Base-by-base conservation (phyloP, 805 yeast genomes). In the Candida nanaspora region DNA sequence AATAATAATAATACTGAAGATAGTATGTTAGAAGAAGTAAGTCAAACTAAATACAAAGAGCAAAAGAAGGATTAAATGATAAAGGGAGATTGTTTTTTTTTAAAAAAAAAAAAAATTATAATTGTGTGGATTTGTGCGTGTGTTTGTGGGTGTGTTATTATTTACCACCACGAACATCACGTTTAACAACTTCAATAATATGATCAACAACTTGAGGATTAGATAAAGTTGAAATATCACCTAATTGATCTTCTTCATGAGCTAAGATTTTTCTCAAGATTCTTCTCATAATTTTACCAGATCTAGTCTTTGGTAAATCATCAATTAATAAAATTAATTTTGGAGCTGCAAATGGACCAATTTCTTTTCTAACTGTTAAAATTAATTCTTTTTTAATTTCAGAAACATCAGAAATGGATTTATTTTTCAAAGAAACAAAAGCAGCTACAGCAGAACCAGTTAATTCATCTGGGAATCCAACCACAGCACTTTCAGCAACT, bases 381-480 rank as follows among this genome's bases (percentile, higher is more conserved):
- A 82, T 63, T 56, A 83, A 66, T 50, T 78, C 82, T 56, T 74
- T 78, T 63, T 80, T 80, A 46, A 76, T 68, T 4, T 72, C 74
- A 33, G 61, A 62, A 25, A 74, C 59, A 51, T 78, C 82, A 29
- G 66, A 75, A 35, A 58, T 48, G 1, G 62, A 52, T 38, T 50
- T 56, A 36, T 62, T 74, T 63, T 84, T 83, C 56, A 85, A 70
- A 5, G 88, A 75, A 38, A 83, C 93, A 59, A 76, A 85, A 1
- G 94, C 89, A 41, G 84, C 82, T 41, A 85, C 89, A 4, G 93
- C 88, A 62, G 84, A 86, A 41, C 95, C 95, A 26, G 95, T 85
- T 61, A 85, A 69, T 53, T 84, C 91, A 60, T 85, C 91, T 45
- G 76, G 75, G 63, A 79, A 78, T 40, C 95, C 95, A 50, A 85